These are phyloP conservation scores for Artemisia annua DNA, from an alignment of 129 eudicot genomes.

Conservation along the genomic window DNA sequence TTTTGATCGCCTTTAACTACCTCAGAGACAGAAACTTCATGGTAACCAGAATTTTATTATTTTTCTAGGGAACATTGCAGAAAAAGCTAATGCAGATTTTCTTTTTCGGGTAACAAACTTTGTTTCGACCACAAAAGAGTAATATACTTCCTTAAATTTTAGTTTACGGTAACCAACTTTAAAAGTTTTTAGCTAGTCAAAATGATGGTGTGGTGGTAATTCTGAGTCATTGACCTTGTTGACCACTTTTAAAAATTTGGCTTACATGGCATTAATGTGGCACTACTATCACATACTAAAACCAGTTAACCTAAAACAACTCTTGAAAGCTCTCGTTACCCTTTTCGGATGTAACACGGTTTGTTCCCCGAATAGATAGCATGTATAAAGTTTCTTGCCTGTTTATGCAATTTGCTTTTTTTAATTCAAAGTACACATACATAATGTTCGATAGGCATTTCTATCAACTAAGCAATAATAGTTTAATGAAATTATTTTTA, in stretches of 20 bases:
- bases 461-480: background rate
- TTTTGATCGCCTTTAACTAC: slow-evolving; percentile 79
- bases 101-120: too few species aligned
- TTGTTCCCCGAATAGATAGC: too few species aligned
- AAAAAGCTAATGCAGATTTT: too few species aligned
- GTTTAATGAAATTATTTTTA: background rate
- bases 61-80: background rate
- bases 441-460: background rate
- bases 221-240: background rate
- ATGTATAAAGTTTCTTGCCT: too few species aligned
- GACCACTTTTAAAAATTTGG: background rate
- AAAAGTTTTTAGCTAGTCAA: background rate
- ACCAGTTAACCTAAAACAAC: background rate
- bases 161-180: too few species aligned
- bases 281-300: background rate
- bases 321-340: background rate
- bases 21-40: slow-evolving; percentile 75
- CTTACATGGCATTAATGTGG: background rate
- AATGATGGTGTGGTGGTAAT: background rate
- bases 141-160: background rate
- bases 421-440: background rate
- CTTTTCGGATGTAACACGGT: background rate
- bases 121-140: background rate
- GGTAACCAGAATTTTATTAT: slow-evolving; percentile 44
- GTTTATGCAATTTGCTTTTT: background rate